These are phyloP conservation scores for Soucietia sequanensis DNA, from an alignment of 805 yeast genomes.

Conservation along the genomic window DNA sequence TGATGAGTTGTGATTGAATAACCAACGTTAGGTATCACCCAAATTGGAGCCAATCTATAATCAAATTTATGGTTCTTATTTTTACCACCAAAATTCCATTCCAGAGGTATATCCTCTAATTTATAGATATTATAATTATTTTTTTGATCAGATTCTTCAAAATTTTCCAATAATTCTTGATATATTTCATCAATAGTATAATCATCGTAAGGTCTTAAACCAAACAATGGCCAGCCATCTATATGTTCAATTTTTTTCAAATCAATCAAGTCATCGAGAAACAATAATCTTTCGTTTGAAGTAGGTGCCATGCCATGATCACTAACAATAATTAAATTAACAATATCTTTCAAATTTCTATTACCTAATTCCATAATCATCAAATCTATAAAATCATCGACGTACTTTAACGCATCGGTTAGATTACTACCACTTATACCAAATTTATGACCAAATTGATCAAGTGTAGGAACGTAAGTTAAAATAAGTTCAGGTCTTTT, in stretches of 20 bases:
- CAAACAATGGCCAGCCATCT: conserved; percentile 88
- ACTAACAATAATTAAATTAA: conserved; percentile 75
- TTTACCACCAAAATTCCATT: conserved; percentile 55
- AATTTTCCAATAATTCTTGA: conserved; percentile 36
- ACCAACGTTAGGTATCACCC: conserved; percentile 84
- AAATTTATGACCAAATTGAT: conserved; percentile 68
- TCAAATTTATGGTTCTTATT: conserved; percentile 37
- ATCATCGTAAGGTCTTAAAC: conserved; percentile 57
- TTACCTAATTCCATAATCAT: conserved; percentile 46
- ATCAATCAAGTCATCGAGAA: conserved; percentile 70
- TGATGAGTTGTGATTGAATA: conserved; percentile 66
- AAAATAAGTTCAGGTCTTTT: conserved; percentile 74
- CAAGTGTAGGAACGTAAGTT: conserved; percentile 79
- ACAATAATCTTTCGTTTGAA: conserved; percentile 62
- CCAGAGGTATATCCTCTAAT: conserved; percentile 52
- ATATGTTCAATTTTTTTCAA: conserved; percentile 52
- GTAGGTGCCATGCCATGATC: conserved; percentile 97
- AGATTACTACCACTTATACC: conserved; percentile 68
- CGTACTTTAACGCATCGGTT: conserved; percentile 52
- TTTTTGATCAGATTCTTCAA: conserved; percentile 19
- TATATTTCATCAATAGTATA: conserved; percentile 44
- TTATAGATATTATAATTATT: conserved; percentile 48
- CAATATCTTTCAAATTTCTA: conserved; percentile 62
- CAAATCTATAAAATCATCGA: conserved; percentile 61
- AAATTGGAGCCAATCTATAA: conserved; percentile 75